Evolutionary conservation across 2,329 filamentous ascomycete genomes (phyloP).

Genomic region (Fusarium virguliforme): DNA sequence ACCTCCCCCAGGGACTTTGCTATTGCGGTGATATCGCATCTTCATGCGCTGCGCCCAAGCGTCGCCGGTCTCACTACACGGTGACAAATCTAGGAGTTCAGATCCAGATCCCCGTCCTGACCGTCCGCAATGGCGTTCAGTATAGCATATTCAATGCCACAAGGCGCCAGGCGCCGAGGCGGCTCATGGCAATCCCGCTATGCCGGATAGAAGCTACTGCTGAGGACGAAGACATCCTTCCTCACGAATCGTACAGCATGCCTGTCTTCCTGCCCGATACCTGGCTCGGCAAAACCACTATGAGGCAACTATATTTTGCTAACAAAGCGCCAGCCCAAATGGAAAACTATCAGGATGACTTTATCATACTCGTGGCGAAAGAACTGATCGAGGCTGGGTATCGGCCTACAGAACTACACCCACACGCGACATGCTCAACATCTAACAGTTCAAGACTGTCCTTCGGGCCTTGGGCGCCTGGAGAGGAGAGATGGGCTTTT

Average conservation of each 20-base stretch:
- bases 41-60: background rate
- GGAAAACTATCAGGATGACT: background rate
- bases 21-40: background rate
- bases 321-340: background rate
- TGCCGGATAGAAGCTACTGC: background rate
- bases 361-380: background rate
- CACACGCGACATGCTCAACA: background rate
- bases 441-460: background rate
- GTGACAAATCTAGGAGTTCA: slow-evolving; percentile 4
- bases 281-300: background rate
- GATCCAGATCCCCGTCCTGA: background rate
- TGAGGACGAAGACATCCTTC: background rate
- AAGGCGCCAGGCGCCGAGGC: background rate
- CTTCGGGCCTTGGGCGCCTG: background rate
- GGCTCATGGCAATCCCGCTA: background rate
- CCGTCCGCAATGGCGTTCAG: background rate
- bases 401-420: background rate
- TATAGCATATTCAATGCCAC: background rate
- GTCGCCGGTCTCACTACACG: background rate
- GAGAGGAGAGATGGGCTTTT: background rate
- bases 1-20: background rate
- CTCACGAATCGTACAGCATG: background rate
- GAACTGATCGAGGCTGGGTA: background rate
- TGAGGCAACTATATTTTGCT: background rate
- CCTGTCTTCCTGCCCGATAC: background rate